Conservation (phyloP, 176 grass and related monocot species). For the Paspalum notatum region DNA sequence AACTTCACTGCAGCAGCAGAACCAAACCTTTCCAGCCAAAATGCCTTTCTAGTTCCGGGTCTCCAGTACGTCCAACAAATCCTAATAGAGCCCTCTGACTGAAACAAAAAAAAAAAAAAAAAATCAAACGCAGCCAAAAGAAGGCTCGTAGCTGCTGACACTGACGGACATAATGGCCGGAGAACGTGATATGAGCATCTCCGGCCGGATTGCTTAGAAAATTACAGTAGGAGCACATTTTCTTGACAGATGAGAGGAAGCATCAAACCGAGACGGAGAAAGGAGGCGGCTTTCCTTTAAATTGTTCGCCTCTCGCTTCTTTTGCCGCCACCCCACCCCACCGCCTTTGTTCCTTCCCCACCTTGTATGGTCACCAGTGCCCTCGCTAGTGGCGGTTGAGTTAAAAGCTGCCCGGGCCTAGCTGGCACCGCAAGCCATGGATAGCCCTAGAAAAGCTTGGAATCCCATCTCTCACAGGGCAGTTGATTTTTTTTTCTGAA, state of each 20-base stretch:
- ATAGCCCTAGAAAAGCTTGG: conserved; percentile 30
- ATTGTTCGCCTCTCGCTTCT: conserved; percentile 62
- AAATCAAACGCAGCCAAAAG: not conserved
- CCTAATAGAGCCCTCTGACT: not conserved
- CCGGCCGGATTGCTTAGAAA: conserved; percentile 15
- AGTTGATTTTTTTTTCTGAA: not conserved
- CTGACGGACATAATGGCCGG: conserved; percentile 30
- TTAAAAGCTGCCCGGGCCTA: conserved; percentile 56
- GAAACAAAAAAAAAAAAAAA: not conserved
- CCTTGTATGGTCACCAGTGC: conserved; percentile 59
- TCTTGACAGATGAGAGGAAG: conserved; percentile 11
- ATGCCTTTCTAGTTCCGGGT: not conserved
- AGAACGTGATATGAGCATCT: conserved; percentile 38
- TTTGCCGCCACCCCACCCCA: conserved; percentile 1
- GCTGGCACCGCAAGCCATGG: conserved; percentile 42
- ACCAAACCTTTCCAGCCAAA: not conserved
- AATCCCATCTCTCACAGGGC: conserved; percentile 20
- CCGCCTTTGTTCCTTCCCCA: conserved; percentile 76
- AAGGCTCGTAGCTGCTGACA: not conserved
- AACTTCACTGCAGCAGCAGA: not conserved
- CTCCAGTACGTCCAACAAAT: not conserved
- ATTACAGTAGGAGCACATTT: conserved; percentile 30
- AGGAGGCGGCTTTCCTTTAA: conserved; percentile 54
- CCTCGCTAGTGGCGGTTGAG: conserved; percentile 57
- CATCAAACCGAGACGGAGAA: conserved; percentile 30